Percentiles rank a stretch among this genome's conserved stretches.
Evolutionary conservation across 345 rosid genomes (phyloP).

Genomic region (Toxicodendron radicans): DNA sequence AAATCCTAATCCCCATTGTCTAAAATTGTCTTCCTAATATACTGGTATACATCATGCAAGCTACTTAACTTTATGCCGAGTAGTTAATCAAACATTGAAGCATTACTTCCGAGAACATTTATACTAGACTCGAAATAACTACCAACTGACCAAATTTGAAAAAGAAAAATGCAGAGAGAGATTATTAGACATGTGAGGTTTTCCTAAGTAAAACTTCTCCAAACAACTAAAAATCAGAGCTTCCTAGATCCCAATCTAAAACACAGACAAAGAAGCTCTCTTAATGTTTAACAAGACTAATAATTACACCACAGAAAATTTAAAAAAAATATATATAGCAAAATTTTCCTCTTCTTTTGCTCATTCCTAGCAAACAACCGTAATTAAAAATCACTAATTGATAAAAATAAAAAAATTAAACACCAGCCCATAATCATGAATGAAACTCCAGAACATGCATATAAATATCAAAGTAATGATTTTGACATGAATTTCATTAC

Average conservation of each 20-base stretch:
- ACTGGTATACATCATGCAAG: neutral
- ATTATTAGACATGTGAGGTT: neutral
- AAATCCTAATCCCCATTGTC: neutral
- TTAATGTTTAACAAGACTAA: neutral
- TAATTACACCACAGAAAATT: neutral
- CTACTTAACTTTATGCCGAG: neutral
- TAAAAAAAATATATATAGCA: no score
- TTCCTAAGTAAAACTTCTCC: neutral
- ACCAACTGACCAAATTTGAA: neutral
- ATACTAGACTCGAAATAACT: neutral
- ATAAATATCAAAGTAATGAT: neutral
- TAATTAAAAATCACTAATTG: neutral
- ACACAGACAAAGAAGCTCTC: neutral
- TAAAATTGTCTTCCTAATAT: neutral
- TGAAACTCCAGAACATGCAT: neutral
- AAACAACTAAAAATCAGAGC: neutral
- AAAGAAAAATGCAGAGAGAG: neutral
- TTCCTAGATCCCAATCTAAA: neutral
- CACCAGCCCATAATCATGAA: neutral
- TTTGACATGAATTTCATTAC: neutral
- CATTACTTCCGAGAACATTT: neutral
- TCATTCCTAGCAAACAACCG: neutral
- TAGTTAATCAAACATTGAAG: neutral
- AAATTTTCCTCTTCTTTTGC: neutral
- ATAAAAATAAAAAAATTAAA: neutral